phyloP scores from a whole-genome alignment of 2,329 filamentous ascomycete genomes.

The Monilinia polystroma region DNA sequence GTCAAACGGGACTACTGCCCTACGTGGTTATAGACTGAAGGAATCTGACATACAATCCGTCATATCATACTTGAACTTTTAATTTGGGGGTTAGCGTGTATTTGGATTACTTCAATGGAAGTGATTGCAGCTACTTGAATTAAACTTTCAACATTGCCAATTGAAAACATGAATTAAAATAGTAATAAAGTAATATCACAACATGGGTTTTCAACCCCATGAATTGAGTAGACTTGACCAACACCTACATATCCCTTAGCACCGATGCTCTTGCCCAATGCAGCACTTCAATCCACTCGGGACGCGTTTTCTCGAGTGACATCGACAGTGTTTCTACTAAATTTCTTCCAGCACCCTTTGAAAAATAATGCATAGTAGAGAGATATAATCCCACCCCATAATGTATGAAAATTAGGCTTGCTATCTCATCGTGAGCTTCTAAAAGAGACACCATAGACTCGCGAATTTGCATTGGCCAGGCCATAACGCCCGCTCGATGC shows the following conservation, averaged over 20 bases:
- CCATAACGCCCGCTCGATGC: not conserved
- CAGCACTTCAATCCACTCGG: not conserved
- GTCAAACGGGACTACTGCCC: no score
- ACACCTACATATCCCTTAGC: not conserved
- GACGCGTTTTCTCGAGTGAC: not conserved
- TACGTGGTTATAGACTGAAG: no score
- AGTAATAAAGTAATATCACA: not conserved
- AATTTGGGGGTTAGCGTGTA: no score
- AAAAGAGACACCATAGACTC: not conserved
- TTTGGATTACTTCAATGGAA: not conserved
- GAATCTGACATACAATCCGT: no score
- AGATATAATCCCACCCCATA: slow-evolving; percentile 8
- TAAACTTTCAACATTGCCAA: not conserved
- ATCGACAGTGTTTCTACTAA: slow-evolving; percentile 4
- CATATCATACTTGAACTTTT: no score
- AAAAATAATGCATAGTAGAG: not conserved
- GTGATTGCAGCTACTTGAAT: not conserved
- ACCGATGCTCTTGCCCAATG: slow-evolving; percentile 3
- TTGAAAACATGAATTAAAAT: not conserved
- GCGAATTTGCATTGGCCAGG: not conserved
- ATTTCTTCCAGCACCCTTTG: not conserved
- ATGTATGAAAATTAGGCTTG: slow-evolving; percentile 8
- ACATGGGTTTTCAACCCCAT: not conserved
- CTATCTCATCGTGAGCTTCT: not conserved
- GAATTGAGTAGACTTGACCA: no score